Evolutionary conservation across 106 monocot genomes (phyloP), one percentile per base, ranked within the genome.

Genomic region (Gastrodia elata): DNA sequence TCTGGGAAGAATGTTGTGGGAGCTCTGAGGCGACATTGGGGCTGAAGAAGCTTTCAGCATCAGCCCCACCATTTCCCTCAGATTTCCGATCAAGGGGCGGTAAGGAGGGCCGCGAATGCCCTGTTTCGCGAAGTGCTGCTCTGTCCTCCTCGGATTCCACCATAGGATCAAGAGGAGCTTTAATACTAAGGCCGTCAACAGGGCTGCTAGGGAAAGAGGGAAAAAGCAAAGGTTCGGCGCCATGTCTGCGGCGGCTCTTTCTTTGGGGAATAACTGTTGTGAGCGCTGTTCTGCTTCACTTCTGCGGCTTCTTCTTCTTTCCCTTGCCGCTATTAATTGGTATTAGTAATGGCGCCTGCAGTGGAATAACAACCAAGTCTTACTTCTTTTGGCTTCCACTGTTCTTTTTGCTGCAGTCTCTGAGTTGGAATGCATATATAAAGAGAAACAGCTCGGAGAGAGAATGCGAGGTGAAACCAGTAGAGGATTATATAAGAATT

Each of bases 1-100:
- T 65, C 91, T 79, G 2, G 91, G 94, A 37, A 94, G 86, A 74
- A 91, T 89, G 77, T 91, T 85, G 82, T 92, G 92, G 6, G 84
- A 82, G 77, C 57, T 78, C 20, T 73, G 79, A 6, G 83, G 85
- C 36, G 42, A 16, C 76, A 83, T 79, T 39, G 84, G 80, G 59
- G 77, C 83, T 30, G 80, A 77, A 42, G 84, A 83, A 42, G 93
- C 87, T 61, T 83, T 82, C 30, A 85, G 56, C 87, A 93, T 93
- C 73, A 93, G 38, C 16, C 72, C 72, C 5, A 90, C 77, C 87
- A 93, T 89, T 81, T 93, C 93, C 58, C 46, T 81, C 0, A 93
- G 85, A 65, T 90, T 90, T 0, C 93, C 93, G 2, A 90, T 65
- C 79, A 93, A 83, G 81, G 90, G 90, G 5, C 81, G 76, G 77